Evolutionary conservation across 225 moss, liverwort and hornwort genomes (phyloP).

Genomic region (Physcomitrellopsis africana): DNA sequence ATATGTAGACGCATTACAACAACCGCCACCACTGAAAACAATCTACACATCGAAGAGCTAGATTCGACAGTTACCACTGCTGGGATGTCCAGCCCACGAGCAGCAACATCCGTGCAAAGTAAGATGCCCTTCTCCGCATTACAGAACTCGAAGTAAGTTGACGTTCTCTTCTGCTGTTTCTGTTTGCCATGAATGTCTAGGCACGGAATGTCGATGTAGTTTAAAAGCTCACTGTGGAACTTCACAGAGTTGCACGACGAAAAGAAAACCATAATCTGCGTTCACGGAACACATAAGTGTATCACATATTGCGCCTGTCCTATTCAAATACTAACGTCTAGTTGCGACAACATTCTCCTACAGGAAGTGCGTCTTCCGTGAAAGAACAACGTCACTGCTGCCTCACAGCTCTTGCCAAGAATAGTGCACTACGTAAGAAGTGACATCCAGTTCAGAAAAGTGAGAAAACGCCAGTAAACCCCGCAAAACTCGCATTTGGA

Average conservation of each 20-base stretch:
- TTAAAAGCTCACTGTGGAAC: conserved; percentile 85
- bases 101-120: conserved; percentile 97
- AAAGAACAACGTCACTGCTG: neutral
- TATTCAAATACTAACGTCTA: neutral
- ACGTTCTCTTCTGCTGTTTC: conserved; percentile 98
- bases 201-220: conserved; percentile 96
- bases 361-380: too few species aligned
- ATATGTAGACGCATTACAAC: neutral
- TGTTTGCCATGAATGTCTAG: conserved; percentile 98
- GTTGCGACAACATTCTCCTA: neutral
- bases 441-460: too few species aligned
- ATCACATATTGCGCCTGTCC: neutral
- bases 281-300: neutral
- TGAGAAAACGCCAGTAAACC: too few species aligned
- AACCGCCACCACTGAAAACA: neutral
- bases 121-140: conserved; percentile 98
- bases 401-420: neutral
- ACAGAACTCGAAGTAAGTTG: conserved; percentile 97
- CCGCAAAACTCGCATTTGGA: too few species aligned
- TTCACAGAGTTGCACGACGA: conserved; percentile 96
- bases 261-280: conserved; percentile 98
- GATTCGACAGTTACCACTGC: conserved; percentile 65
- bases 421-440: neutral
- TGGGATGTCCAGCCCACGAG: conserved; percentile 95
- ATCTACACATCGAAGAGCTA: neutral